A percentile compares a stretch with the other conserved stretches of the same genome.
Evolutionary conservation across 768 basidiomycete species (phyloP).

Genomic region (Rickenella mellea): DNA sequence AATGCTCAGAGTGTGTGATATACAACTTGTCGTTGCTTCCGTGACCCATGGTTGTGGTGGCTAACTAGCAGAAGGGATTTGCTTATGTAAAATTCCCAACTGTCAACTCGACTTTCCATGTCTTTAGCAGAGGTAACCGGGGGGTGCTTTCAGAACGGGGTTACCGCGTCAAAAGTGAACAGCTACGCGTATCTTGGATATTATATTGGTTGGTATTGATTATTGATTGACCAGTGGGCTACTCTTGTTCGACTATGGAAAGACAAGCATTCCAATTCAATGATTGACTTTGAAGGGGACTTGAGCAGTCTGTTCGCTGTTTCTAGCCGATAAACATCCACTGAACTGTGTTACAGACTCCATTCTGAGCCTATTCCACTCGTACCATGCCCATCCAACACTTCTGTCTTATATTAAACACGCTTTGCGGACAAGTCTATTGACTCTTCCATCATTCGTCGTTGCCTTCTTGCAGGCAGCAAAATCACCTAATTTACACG

Average conservation of each 20-base stretch:
- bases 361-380: slow-evolving; percentile 53
- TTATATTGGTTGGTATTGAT: slow-evolving; percentile 3
- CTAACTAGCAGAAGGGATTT: not conserved
- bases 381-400: slow-evolving; percentile 60
- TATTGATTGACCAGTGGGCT: slow-evolving; percentile 45
- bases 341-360: slow-evolving; percentile 38
- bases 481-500: slow-evolving; percentile 53
- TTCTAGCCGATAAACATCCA: slow-evolving; percentile 1
- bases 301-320: slow-evolving; percentile 47
- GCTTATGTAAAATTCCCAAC: too few species aligned
- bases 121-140: slow-evolving; percentile 60
- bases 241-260: slow-evolving; percentile 54
- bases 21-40: slow-evolving; percentile 83
- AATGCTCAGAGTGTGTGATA: slow-evolving; percentile 83
- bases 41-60: slow-evolving; percentile 51
- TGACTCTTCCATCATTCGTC: slow-evolving; percentile 53
- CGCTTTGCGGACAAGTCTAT: slow-evolving; percentile 45
- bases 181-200: not conserved
- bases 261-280: slow-evolving; percentile 26
- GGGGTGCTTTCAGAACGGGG: slow-evolving; percentile 65
- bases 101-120: slow-evolving; percentile 32
- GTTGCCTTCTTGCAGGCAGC: slow-evolving; percentile 59
- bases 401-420: slow-evolving; percentile 57
- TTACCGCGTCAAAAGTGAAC: slow-evolving; percentile 54
- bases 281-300: slow-evolving; percentile 39